Evolutionary conservation across 1,284 basidiomycete genomes (phyloP), one percentile per base, ranked within the genome.

Genomic region (Porogramme epimiltina): DNA sequence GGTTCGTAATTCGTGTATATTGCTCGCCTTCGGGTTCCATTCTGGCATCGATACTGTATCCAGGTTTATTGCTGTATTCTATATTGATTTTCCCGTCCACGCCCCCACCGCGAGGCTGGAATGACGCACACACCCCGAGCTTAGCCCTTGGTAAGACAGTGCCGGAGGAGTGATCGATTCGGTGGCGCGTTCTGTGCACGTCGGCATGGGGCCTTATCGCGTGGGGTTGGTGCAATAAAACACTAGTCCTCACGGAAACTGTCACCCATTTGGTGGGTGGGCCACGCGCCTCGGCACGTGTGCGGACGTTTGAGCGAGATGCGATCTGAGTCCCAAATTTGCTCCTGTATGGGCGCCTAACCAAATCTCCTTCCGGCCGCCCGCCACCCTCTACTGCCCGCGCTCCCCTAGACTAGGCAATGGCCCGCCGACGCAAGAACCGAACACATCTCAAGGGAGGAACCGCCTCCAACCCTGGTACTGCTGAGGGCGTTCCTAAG

Each of bases 391-490:
- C 39, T 40, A n/a, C 4, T 22, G 6, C 42, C 38, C 15, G 37
- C 33, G 45, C 42, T 8, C 18, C 18, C 9, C 25, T 23, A 19
- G 9, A 19, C 42, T 11, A n/a, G 20, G 33, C 54, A 50, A 93
- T 93, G 92, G 89, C 77, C 28, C 84, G 85, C 51, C 81, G 79
- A 75, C 85, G 90, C 66, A 95, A 95, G 73, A 90, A 87, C 68
- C 82, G 91, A 62, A 95, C 93, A 3, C 93, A 95, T 73, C 77
- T 91, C 65, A 94, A 93, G 66, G 84, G 77, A 10, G 70, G 70
- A 47, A 68, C 64, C 15, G 55, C 71, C 4, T 70, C 73, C 18
- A 59, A 63, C 10, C 65, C 70, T 6, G 62, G 64, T 6, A 49
- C 67, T 9, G 59, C 62, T 0, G 75, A 78, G 25, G 76, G 73